A percentile compares a stretch with the other conserved stretches of the same genome.
These are phyloP conservation scores for Globisporangium polare DNA, from an alignment of 352 stramenopile genomes.

Conservation along the genomic window DNA sequence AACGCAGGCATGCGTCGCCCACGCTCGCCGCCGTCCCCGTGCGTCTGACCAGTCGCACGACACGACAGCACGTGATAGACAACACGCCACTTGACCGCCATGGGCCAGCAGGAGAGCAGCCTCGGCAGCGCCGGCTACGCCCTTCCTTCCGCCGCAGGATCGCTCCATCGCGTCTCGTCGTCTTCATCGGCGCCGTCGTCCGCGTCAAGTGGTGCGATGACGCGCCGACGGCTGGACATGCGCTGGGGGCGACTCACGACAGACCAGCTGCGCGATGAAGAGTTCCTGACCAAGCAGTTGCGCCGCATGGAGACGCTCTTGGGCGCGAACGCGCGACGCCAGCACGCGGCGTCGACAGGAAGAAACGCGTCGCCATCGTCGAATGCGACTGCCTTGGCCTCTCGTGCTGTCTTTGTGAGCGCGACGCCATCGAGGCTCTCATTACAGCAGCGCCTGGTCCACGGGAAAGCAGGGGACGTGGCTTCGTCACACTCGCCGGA, in stretches of 20 bases:
- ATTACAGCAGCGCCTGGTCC: constrained; percentile 15
- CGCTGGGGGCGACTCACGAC: constrained; percentile 65
- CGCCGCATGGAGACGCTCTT: constrained; percentile 49
- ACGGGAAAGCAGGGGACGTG: constrained; percentile 14
- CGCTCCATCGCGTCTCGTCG: background rate
- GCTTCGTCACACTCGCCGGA: constrained; percentile 11
- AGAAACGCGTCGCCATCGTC: background rate
- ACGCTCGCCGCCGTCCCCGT: too few species aligned
- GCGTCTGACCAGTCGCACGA: too few species aligned
- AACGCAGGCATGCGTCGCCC: too few species aligned
- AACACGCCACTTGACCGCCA: background rate
- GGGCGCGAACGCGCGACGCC: constrained; percentile 19
- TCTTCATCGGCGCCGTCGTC: background rate
- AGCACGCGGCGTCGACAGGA: constrained; percentile 4
- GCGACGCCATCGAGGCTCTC: constrained; percentile 4
- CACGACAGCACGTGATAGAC: background rate
- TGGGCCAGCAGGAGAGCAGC: constrained; percentile 15
- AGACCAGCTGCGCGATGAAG: constrained; percentile 57
- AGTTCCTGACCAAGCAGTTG: constrained; percentile 66
- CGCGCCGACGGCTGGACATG: constrained; percentile 37
- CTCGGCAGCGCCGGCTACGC: constrained; percentile 9
- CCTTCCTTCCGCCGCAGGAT: background rate
- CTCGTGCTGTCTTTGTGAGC: constrained; percentile 15
- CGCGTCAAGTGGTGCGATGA: background rate
- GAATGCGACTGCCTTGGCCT: background rate